Evolutionary conservation across 805 yeast genomes (phyloP), one percentile per base, ranked within the genome.

Genomic region (Wickerhamiella kurtzmanii): DNA sequence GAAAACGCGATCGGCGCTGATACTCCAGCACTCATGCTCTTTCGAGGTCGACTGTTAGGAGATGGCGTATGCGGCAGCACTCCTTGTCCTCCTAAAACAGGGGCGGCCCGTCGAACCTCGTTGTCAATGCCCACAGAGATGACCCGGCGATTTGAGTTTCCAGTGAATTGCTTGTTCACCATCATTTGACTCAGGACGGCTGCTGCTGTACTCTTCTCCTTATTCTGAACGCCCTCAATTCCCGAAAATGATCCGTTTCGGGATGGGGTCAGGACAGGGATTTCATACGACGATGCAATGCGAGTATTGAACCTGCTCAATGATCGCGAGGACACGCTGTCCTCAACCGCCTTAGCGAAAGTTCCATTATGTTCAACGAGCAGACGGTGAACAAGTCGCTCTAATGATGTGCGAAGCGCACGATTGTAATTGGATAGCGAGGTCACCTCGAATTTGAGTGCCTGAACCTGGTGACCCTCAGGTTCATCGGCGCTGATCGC

Each of bases 301-400:
- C 59, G 50, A 20, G 41, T 35, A 15, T 50, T 45, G 48, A 56
- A 56, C 16, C 21, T 21, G 20, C 45, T 42, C 5, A 56, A 49
- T 18, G 43, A 44, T n/a, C 45, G 44, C 6, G 47, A 32, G 11
- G 59, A 49, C 5, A 56, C 47, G 5, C 52, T 36, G 37, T 53
- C 56, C 38, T 60, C 59, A 3, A 61, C 58, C 8, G 53, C 52
- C 21, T 44, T 47, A 35, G 55, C 56, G 48, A 63, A 63, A 40
- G 56, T 58, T 25, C 32, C 32, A 11, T 25, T 25, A 36, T 51
- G 42, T 45, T 57, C 58, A 44, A 60, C 65, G 16, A 64, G 56
- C 44, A 64, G 57, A 5, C 67, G 59, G 37, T 55, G 53, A 3
- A 64, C 65, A 16, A 64, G 57, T 11, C 63, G 52, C 49, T 64